phyloP scores from a whole-genome alignment of 108 stramenopile genomes.

The Pinguiococcus pyrenoidosus region DNA sequence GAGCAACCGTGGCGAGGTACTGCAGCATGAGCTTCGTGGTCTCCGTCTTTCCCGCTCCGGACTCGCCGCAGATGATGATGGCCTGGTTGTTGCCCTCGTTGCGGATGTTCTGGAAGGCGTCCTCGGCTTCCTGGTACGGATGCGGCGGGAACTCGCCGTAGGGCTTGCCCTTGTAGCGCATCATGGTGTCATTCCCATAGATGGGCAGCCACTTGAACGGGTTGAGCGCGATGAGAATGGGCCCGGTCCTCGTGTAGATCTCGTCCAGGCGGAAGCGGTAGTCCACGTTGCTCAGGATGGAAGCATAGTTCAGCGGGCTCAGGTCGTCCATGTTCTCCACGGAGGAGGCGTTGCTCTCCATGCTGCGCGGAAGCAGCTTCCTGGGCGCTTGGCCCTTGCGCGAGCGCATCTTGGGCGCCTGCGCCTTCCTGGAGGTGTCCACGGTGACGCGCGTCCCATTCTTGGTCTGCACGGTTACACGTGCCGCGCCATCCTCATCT shows the following conservation, averaged over 20 bases:
- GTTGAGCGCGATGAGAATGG: constrained; percentile 33
- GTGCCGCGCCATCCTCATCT: no score
- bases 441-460: no score
- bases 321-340: constrained; percentile 24
- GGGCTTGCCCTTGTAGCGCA: background rate
- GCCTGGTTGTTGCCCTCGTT: constrained; percentile 9
- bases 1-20: constrained; percentile 41
- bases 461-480: no score
- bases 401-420: background rate
- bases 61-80: constrained; percentile 19
- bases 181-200: constrained; percentile 4
- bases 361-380: no score
- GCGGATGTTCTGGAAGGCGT: constrained; percentile 7
- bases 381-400: no score
- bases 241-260: constrained; percentile 38
- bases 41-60: constrained; percentile 20
- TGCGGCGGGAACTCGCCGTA: constrained; percentile 10
- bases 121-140: constrained; percentile 11
- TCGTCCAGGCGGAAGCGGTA: constrained; percentile 17
- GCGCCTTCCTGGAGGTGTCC: no score
- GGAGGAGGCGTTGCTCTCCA: background rate
- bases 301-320: constrained; percentile 16
- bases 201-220: constrained; percentile 27
- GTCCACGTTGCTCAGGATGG: constrained; percentile 24
- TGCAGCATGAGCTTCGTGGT: constrained; percentile 34